Percentiles rank a stretch among this genome's conserved stretches.
Evolutionary conservation across 352 stramenopile genomes (phyloP).

Genomic region (Pilasporangium apinafurcum): DNA sequence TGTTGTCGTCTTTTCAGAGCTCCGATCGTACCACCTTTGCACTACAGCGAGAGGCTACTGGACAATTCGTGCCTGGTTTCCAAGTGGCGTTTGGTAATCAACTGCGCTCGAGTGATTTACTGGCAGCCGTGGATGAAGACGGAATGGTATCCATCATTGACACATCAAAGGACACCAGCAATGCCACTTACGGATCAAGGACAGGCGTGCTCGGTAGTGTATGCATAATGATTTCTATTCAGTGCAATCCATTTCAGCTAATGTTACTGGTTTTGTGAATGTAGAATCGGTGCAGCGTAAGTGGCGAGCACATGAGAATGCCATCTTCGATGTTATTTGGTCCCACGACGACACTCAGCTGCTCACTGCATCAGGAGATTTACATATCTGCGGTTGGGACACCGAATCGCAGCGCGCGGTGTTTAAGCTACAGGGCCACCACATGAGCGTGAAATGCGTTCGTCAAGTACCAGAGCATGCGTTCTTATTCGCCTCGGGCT

Average conservation of each 20-base stretch:
- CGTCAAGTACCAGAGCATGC: constrained; percentile 27
- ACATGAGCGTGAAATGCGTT: constrained; percentile 78
- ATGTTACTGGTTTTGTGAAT: neutral
- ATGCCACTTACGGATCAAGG: neutral
- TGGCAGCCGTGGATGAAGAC: constrained; percentile 55
- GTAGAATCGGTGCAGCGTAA: constrained; percentile 1
- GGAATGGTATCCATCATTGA: constrained; percentile 39
- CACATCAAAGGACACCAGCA: constrained; percentile 6
- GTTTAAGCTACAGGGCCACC: constrained; percentile 33
- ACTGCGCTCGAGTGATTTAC: constrained; percentile 6
- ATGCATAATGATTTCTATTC: constrained; percentile 3
- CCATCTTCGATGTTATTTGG: constrained; percentile 69
- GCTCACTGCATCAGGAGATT: constrained; percentile 52
- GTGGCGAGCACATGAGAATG: constrained; percentile 58
- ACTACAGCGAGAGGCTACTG: constrained; percentile 4
- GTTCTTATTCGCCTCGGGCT: constrained; percentile 46
- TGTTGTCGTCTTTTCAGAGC: constrained; percentile 33
- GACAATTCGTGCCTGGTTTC: constrained; percentile 31
- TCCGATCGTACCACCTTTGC: constrained; percentile 1
- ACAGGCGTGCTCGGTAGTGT: no score
- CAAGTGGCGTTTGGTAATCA: constrained; percentile 37
- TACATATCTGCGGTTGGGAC: constrained; percentile 49
- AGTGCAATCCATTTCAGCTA: no score
- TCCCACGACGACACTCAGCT: constrained; percentile 36
- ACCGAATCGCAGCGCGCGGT: constrained; percentile 26